Conservation (phyloP, 176 grass and related monocot genomes). For the Carex scoparia region DNA sequence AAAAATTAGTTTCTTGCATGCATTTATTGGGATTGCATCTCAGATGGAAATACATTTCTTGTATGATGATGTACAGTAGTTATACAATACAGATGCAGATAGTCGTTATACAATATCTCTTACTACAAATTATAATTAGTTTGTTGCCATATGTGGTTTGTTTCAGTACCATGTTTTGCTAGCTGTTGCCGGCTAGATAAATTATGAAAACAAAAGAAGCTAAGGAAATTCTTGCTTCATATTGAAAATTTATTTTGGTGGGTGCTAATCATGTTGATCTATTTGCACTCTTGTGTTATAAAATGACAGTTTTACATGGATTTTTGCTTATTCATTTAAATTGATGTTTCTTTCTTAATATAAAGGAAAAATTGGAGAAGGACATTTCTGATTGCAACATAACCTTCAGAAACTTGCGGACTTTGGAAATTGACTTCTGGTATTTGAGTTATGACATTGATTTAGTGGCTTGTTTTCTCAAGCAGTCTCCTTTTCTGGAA, state of each 20-base stretch:
- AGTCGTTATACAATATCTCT: no score
- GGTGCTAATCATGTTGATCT: background rate
- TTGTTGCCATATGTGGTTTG: no score
- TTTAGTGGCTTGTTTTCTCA: background rate
- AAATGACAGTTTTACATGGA: background rate
- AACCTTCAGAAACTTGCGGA: background rate
- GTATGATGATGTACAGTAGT: no score
- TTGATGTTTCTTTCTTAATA: background rate
- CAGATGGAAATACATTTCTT: no score
- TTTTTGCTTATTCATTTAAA: background rate
- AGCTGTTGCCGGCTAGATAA: no score
- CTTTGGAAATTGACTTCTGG: background rate
- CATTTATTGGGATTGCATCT: background rate
- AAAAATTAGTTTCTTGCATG: background rate
- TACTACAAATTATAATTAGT: background rate
- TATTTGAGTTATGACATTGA: background rate
- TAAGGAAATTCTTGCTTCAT: background rate
- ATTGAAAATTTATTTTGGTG: background rate
- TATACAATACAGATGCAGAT: no score
- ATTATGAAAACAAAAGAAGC: no score
- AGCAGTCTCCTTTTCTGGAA: background rate
- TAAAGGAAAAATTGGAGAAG: background rate
- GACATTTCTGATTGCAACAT: background rate
- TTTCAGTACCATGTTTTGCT: no score
- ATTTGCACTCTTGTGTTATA: no score